These are phyloP conservation scores for Podospora sp. DNA, from an alignment of 495 filamentous ascomycete species.

Conservation along the genomic window DNA sequence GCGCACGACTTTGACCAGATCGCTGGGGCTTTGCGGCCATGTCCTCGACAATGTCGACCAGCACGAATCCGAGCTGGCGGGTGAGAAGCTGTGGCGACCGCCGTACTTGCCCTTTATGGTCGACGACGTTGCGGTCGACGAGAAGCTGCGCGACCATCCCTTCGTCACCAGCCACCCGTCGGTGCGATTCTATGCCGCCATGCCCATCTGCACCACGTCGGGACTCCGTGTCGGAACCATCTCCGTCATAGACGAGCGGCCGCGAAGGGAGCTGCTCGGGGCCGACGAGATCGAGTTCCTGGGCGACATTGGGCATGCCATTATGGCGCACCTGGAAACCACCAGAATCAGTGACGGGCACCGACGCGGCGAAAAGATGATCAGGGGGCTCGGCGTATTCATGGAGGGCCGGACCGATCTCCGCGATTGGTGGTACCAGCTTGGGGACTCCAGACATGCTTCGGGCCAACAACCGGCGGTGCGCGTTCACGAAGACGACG, in stretches of 20 bases:
- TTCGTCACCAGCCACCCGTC: constrained; percentile 25
- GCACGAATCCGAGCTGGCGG: not conserved
- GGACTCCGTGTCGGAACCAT: constrained; percentile 27
- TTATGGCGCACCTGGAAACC: constrained; percentile 46
- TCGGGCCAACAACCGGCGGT: too few relatives aligned
- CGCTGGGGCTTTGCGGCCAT: constrained; percentile 24
- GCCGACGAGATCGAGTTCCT: constrained; percentile 31
- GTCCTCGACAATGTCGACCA: constrained; percentile 18
- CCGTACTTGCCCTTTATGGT: constrained; percentile 23
- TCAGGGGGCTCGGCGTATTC: constrained; percentile 42
- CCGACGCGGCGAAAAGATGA: constrained; percentile 40
- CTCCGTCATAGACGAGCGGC: constrained; percentile 23
- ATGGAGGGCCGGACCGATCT: constrained; percentile 40
- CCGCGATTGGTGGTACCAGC: constrained; percentile 39
- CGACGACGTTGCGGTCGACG: constrained; percentile 22
- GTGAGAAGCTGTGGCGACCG: constrained; percentile 2
- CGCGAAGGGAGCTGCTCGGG: constrained; percentile 11
- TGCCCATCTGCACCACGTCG: constrained; percentile 24
- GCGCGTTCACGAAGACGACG: too few relatives aligned
- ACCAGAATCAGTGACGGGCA: constrained; percentile 32
- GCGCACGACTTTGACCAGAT: constrained; percentile 21
- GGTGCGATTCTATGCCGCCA: constrained; percentile 23
- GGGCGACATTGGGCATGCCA: constrained; percentile 36
- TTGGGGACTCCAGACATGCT: too few relatives aligned
- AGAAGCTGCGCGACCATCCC: constrained; percentile 22